Percentiles rank a stretch among this genome's conserved stretches.
These are phyloP conservation scores for Brachypodium distachyon DNA, from an alignment of 202 grass and related monocot genomes.

Conservation along the genomic window DNA sequence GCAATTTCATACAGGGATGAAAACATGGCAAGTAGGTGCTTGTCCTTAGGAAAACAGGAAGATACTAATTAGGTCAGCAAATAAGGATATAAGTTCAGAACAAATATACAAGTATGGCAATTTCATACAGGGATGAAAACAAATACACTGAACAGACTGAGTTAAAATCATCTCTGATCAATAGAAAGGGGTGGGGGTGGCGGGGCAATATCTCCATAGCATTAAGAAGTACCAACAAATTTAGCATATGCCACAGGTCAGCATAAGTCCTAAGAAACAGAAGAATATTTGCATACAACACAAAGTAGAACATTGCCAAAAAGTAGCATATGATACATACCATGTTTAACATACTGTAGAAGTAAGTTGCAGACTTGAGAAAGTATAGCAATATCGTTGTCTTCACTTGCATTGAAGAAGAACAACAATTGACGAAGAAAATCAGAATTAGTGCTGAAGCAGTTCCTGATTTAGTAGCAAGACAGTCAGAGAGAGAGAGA, in stretches of 20 bases:
- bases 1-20: neutral
- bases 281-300: neutral
- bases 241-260: neutral
- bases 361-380: constrained; percentile 61
- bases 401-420: constrained; percentile 80
- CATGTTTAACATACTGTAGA: constrained; percentile 51
- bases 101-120: neutral
- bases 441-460: constrained; percentile 51
- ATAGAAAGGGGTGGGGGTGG: neutral
- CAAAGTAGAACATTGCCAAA: neutral
- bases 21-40: no score
- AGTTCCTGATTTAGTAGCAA: constrained; percentile 59
- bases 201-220: neutral
- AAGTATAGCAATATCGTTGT: constrained; percentile 64
- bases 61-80: neutral
- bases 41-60: neutral
- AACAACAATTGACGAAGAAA: constrained; percentile 95
- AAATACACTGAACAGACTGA: neutral
- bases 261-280: constrained; percentile 6
- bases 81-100: neutral
- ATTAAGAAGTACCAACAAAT: neutral
- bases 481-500: constrained; percentile 19
- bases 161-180: neutral
- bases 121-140: neutral
- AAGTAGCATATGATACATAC: constrained; percentile 24